phyloP scores from a whole-genome alignment of 495 filamentous ascomycete genomes.

The Evansstolkia leycettana region DNA sequence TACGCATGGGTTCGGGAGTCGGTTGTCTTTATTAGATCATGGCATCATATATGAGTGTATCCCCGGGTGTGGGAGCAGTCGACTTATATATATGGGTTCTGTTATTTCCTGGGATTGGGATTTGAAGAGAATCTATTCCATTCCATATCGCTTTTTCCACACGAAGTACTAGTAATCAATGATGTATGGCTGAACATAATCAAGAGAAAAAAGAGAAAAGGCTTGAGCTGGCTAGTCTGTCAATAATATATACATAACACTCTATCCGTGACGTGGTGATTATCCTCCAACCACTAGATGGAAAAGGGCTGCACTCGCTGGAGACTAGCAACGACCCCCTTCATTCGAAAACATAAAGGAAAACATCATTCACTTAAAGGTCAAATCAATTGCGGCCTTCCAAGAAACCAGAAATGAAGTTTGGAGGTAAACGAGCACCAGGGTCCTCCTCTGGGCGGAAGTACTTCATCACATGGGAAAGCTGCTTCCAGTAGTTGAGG shows the following conservation, averaged over 20 bases:
- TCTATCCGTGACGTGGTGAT: conserved; percentile 14
- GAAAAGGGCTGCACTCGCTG: not conserved
- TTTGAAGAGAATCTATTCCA: too few relatives aligned
- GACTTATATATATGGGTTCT: too few relatives aligned
- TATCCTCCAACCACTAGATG: conserved; percentile 3
- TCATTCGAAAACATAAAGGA: conserved; percentile 7
- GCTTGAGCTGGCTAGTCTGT: conserved; percentile 22
- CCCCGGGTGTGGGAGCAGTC: too few relatives aligned
- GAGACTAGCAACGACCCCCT: not conserved
- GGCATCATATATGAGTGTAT: too few relatives aligned
- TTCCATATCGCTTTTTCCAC: too few relatives aligned
- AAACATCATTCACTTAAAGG: conserved; percentile 8
- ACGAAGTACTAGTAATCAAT: too few relatives aligned
- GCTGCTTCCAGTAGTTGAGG: conserved; percentile 98
- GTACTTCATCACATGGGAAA: conserved; percentile 92
- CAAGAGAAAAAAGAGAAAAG: conserved; percentile 2
- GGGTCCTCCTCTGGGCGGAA: conserved; percentile 85
- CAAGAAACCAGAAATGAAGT: conserved; percentile 87
- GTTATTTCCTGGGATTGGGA: too few relatives aligned
- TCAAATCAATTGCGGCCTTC: conserved; percentile 47
- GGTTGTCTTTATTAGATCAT: too few relatives aligned
- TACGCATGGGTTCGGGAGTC: not conserved
- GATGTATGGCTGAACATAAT: too few relatives aligned
- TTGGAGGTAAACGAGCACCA: conserved; percentile 61
- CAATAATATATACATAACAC: conserved; percentile 35